Evolutionary conservation across 306 rosid species (phyloP), one percentile per base, ranked within the genome.

Genomic region (Rosa multiflora): DNA sequence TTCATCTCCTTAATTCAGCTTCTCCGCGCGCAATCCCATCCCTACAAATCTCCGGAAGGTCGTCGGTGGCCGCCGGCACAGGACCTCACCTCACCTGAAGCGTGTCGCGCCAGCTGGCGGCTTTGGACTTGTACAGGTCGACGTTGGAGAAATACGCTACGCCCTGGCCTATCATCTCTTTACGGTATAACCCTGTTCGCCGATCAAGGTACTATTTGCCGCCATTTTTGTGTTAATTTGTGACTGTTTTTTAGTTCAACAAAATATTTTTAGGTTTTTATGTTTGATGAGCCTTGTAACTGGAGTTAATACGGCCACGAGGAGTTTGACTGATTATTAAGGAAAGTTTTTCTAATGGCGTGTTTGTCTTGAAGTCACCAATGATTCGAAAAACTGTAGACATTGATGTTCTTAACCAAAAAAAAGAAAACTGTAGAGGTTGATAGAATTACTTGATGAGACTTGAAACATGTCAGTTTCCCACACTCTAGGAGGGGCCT

Each of bases 21-120:
- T 77, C 43, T 56, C 72, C 23, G 75, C 18, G 8, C 11, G 26
- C 79, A 88, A 78, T 79, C 89, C 91, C 73, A 88, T 81, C 79
- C 59, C 90, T 79, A 0, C 93, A 92, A 26, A 87, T 80, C 79
- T 88, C 96, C 0, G 97, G 98, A 5, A 91, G 51, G 49, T 78
- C 49, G 5, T 64, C 76, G 4, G 12, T 3, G 18, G 67, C 91
- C 0, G 68, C 64, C 7, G 68, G n/a, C 4, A 8, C 20, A 0
- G 96, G 96, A 0, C 85, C 87, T 64, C 88, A 4, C 75, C 80
- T 84, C 5, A 91, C 12, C 84, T 84, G 87, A 15, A 91, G 53
- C 3, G 93, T 90, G 77, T 93, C 98, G 21, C 94, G 87, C 98
- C 97, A 94, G 84, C 93, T 89, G 73, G 96, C 97, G 40, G 97